Base-by-base conservation (phyloP, 2,329 filamentous ascomycete genomes). In the Fusarium irregulare region DNA sequence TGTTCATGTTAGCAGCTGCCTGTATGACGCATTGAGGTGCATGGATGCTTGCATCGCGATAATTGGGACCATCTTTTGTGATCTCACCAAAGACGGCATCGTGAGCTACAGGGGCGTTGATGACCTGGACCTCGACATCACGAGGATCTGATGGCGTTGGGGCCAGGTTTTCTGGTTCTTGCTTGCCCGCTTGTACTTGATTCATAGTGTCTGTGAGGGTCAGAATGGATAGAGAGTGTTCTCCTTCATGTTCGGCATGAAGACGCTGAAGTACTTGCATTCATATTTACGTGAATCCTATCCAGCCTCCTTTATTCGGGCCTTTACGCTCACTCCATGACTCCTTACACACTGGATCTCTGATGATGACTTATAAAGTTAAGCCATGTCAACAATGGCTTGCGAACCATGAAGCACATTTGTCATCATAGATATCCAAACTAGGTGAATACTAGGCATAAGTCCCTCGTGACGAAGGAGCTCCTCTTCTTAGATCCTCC, bases 11-110 rank as follows among this genome's bases (percentile, higher is more conserved):
- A 59, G 40, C 16, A 25, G 7, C 8, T 20, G 11, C 3, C 14
- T 13, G 18, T 34, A 6, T n/a, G 13, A 13, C 4, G 7, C 6
- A 50, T 18, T 5, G 7, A 18, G 42, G 59, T 7, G 41, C 16
- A 40, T 18, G 10, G 16, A 12, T 30, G 45, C 70, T 46, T 66
- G 77, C 76, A 54, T 71, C 64, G 27, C 73, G 75, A 44, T 77
- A 77, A 47, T 77, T 76, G 20, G 76, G 76, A 2, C 76, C 76
- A 10, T 64, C 65, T 25, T 73, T 68, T 14, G 57, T 72, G 23
- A 76, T 73, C 20, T 76, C 66, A 28, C 76, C 76, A 53, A 77
- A 77, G 18, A 77, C 75, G 11, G 56, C 56, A 25, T 59, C 56
- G 11, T 54, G 37, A 25, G 56, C 14, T 54, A 58, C 14, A 28